A percentile compares a stretch with the other conserved stretches of the same genome.
phyloP scores from a whole-genome alignment of 139 green algal species.

The Gonium pectorale region DNA sequence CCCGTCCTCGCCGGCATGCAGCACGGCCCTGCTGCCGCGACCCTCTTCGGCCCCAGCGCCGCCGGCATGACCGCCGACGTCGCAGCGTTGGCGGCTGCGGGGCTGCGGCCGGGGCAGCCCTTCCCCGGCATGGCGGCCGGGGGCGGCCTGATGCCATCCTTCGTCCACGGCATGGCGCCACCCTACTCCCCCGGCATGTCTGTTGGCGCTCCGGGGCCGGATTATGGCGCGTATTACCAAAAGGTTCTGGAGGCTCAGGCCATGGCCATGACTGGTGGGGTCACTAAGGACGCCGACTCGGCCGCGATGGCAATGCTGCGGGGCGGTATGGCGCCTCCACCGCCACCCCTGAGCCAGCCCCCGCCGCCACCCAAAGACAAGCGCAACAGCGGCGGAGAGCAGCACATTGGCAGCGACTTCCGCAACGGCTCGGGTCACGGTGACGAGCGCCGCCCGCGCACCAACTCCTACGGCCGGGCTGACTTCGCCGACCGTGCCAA shows the following conservation, averaged over 20 bases:
- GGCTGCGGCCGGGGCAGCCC: not conserved
- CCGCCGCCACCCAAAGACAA: slow-evolving; percentile 15
- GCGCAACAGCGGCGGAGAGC: slow-evolving; percentile 11
- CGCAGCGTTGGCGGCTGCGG: slow-evolving; percentile 7
- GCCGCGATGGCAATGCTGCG: slow-evolving; percentile 3
- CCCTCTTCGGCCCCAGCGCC: not conserved
- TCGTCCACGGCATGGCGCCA: not conserved
- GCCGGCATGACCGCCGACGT: slow-evolving; percentile 1
- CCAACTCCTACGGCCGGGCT: no score
- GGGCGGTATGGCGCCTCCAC: slow-evolving; percentile 5
- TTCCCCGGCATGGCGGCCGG: not conserved
- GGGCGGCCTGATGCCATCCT: not conserved
- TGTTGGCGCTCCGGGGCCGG: not conserved
- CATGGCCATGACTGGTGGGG: slow-evolving; percentile 5
- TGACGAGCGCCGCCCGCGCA: no score
- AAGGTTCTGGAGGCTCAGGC: slow-evolving; percentile 52
- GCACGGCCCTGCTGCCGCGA: not conserved
- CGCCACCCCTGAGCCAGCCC: not conserved
- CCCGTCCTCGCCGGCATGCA: slow-evolving; percentile 4
- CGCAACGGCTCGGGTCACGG: no score
- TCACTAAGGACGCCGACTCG: slow-evolving; percentile 6
- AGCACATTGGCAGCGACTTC: not conserved
- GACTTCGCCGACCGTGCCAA: no score
- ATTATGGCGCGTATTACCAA: slow-evolving; percentile 53
- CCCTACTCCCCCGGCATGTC: not conserved